Evolutionary conservation across 1,139 yeast genomes (phyloP).

Genomic region (Lodderomyces parapsilosis): DNA sequence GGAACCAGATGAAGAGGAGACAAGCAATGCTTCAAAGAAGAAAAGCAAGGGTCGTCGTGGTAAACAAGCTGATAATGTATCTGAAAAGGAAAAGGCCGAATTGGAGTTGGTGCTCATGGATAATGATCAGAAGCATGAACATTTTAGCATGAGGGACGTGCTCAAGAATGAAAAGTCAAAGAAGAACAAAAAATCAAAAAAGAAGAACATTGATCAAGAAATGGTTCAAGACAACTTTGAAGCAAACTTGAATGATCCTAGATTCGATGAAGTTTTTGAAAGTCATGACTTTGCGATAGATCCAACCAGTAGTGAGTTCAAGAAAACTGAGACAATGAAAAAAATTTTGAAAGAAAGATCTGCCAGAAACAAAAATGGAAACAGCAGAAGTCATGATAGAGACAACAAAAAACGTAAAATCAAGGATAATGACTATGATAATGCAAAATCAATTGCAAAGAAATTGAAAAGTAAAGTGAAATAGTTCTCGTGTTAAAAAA

Average conservation of each 20-base stretch:
- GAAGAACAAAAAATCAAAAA: conserved; percentile 52
- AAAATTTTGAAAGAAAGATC: conserved; percentile 74
- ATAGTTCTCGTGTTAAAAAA: no score
- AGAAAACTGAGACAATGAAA: conserved; percentile 84
- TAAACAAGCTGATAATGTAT: conserved; percentile 15
- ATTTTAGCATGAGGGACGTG: conserved; percentile 80
- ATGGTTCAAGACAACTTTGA: conserved; percentile 62
- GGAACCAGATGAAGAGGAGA: conserved; percentile 25
- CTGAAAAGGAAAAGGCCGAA: conserved; percentile 58
- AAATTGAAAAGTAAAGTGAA: conserved; percentile 31
- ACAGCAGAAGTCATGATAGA: conserved; percentile 7
- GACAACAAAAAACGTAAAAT: conserved; percentile 10
- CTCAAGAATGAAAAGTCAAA: conserved; percentile 69
- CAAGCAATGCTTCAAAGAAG: conserved; percentile 27
- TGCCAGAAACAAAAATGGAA: conserved; percentile 38
- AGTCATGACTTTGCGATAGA: conserved; percentile 90
- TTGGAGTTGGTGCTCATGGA: conserved; percentile 74
- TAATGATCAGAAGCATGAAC: conserved; percentile 53
- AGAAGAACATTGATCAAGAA: conserved; percentile 38
- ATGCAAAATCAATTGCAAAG: conserved; percentile 28
- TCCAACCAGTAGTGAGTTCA: conserved; percentile 85
- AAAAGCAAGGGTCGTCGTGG: conserved; percentile 14
- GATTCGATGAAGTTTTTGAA: conserved; percentile 86
- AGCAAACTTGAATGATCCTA: conserved; percentile 72
- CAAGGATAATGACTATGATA: conserved; percentile 11